Base-by-base conservation (phyloP, 139 green algal genomes). In the Chlamydomonas sphaeroides region DNA sequence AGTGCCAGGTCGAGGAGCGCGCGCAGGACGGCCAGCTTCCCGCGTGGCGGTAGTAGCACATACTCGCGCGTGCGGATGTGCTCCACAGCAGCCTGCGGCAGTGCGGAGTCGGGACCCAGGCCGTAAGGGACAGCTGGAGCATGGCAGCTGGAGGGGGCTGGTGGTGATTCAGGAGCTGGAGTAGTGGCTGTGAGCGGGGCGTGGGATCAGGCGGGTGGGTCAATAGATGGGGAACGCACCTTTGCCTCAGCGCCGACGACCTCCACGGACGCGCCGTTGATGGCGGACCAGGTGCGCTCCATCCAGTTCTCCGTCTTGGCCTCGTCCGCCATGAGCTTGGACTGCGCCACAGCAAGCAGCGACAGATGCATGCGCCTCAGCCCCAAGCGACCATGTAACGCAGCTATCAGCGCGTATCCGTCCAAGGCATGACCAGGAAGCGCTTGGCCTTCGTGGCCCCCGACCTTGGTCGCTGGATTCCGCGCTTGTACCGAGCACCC, bases 11-110 rank as follows among this genome's bases (percentile, higher is more conserved):
- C 79, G 25, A 90, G 41, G 42, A 97, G 89, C 32, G 69, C 86
- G 2, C 63, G 68, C 78, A 98, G 89, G 59, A 97, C 84, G 26
- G 84, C 65, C 36, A 97, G 66, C 48, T 94, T 91, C 73, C 91
- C 74, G 15, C 68, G 45, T 0, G 89, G 30, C 2, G 39, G 35
- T 49, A 98, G 82, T 42, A 92, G 84, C 7, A 86, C 35, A 75
- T 94, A 97, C 80, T 97, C 93, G 32, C 84, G 63, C 1, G 61
- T 79, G 49, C 88, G 77, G 36, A 92, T 76, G 62, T 76, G 33
- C 53, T 81, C 39, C 0, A 84, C 84, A 2, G 80, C 73, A 7
- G 78, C 89, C 45, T 53, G 45, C 11, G n/a, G n/a, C n/a, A n/a
- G n/a, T n/a, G n/a, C n/a, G n/a, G n/a, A n/a, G n/a, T n/a, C n/a